Base-by-base conservation (phyloP, 1,284 basidiomycete genomes). In the Athelia sp. region DNA sequence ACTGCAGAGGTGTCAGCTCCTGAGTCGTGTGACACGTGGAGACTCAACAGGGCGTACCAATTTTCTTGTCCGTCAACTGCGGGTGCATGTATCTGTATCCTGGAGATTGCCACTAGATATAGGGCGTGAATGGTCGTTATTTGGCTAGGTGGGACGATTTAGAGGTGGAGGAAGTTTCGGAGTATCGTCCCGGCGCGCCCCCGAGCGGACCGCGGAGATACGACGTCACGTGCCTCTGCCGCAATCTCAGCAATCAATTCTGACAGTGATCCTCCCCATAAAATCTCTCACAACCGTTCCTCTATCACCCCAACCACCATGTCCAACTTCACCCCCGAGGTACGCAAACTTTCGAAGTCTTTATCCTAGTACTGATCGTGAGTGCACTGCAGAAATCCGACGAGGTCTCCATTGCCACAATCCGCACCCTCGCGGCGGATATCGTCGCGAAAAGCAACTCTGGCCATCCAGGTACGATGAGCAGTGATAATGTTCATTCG, bases 391-490 rank as follows among this genome's bases (percentile, higher is more conserved):
- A 40, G 36, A 40, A 40, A 40, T 64, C 72, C 51, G 90, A 92
- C 67, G 72, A 78, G 50, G 66, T 74, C 53, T 74, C 75, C 58
- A 73, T 87, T 58, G 77, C 81, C 50, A 86, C 84, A 49, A 87
- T 87, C 67, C 79, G 84, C 54, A 79, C 81, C 47, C 77, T 87
- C 52, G 81, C 86, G 47, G 87, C 82, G 36, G 84, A 88, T 73
- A 73, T 82, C 55, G 83, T 88, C 46, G 79, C 69, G 52, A 82
- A 91, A 72, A 85, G 93, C 63, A 96, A 96, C 82, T 94, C 91
- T 60, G 92, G 92, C 54, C 91, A 94, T 72, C 92, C 91, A 53
- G 90, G 91, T 86, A 13, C 26, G 26, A 6, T 29, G 26, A 4
- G 26, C 26, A 4, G 13, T 29, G 26, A 4, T 4, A 6, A 50